phyloP scores from a whole-genome alignment of 345 rosid genomes.

The Bruguiera parviflora region DNA sequence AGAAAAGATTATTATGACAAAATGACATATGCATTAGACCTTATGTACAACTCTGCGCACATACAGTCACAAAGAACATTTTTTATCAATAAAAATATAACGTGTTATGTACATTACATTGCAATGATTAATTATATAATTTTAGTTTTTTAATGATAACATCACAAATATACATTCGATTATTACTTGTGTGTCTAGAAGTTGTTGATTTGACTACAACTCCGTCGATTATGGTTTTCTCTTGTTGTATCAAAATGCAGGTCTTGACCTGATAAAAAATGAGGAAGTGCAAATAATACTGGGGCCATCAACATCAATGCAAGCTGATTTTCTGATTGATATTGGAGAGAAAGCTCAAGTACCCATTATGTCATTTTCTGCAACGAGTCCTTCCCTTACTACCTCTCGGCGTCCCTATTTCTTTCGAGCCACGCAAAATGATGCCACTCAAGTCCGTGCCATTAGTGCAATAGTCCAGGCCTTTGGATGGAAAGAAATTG shows the following conservation, averaged over 20 bases:
- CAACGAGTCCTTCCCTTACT: constrained; percentile 36
- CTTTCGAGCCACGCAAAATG: constrained; percentile 34
- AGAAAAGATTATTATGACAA: too few relatives aligned
- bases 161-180: too few relatives aligned
- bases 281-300: constrained; percentile 45
- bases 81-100: too few relatives aligned
- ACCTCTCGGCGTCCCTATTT: constrained; percentile 29
- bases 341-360: constrained; percentile 38
- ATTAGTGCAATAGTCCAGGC: constrained; percentile 36
- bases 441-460: constrained; percentile 41
- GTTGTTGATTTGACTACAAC: too few relatives aligned
- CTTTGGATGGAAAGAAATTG: constrained; percentile 40
- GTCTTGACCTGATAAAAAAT: constrained; percentile 33
- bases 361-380: constrained; percentile 44
- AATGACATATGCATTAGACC: too few relatives aligned
- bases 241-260: not conserved
- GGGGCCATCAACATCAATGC: constrained; percentile 42
- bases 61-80: too few relatives aligned
- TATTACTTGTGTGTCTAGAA: too few relatives aligned
- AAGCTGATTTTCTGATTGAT: constrained; percentile 31
- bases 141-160: too few relatives aligned
- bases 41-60: too few relatives aligned
- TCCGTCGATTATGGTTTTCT: not conserved
- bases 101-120: too few relatives aligned
- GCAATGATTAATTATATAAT: too few relatives aligned